Percentiles rank a stretch among this genome's conserved stretches.
phyloP scores from a whole-genome alignment of 805 yeast genomes.

The Cyberlindnera bimundalis region DNA sequence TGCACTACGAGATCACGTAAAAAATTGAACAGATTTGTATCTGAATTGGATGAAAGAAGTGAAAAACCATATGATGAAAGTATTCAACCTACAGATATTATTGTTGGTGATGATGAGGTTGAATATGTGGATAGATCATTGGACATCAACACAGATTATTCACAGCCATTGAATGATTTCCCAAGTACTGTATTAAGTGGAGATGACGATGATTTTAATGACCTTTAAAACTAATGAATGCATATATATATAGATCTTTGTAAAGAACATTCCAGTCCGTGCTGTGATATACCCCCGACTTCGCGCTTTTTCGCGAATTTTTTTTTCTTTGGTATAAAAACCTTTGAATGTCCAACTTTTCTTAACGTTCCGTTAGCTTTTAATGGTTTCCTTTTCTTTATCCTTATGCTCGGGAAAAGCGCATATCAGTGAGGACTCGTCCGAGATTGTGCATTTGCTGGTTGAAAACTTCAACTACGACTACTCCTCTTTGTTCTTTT shows the following conservation, averaged over 20 bases:
- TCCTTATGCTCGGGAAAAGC: constrained; percentile 99
- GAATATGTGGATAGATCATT: neutral
- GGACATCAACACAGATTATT: neutral
- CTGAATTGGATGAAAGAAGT: constrained; percentile 6
- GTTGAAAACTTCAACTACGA: constrained; percentile 99
- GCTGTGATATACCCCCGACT: constrained; percentile 1
- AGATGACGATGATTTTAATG: constrained; percentile 19
- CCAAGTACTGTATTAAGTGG: constrained; percentile 11
- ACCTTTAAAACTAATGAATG: constrained; percentile 5
- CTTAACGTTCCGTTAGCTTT: neutral
- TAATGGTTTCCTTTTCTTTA: constrained; percentile 36
- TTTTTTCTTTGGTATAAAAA: neutral
- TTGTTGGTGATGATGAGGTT: constrained; percentile 5
- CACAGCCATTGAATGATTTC: neutral
- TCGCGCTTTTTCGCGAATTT: neutral
- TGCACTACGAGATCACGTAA: constrained; percentile 9
- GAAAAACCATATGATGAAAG: constrained; percentile 1
- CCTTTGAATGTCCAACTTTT: neutral
- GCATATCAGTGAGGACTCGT: constrained; percentile 99
- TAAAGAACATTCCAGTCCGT: constrained; percentile 5
- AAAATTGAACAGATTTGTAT: constrained; percentile 11
- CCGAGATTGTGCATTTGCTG: constrained; percentile 99
- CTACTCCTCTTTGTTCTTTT: constrained; percentile 48
- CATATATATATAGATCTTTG: neutral
- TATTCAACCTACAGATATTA: constrained; percentile 7